Evolutionary conservation across 2,329 filamentous ascomycete genomes (phyloP), one percentile per base, ranked within the genome.

Genomic region (Diaporthe sp.): DNA sequence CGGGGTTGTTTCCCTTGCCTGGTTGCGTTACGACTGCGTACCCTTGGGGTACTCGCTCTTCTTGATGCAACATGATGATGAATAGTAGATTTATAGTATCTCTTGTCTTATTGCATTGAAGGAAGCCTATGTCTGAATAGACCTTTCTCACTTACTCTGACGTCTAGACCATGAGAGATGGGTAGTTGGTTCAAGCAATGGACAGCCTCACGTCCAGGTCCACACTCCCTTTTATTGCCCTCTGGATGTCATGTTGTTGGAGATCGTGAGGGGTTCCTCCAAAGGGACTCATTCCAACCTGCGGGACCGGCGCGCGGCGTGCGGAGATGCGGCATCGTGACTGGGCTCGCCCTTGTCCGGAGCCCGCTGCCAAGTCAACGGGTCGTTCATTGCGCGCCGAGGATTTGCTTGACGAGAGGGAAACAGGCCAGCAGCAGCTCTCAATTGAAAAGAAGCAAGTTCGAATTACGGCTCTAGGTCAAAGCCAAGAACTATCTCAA

Each of bases 31-130:
- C 76, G 49, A 81, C 67, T 61, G 76, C 75, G 75, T 82, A 83
- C 53, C 77, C 74, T 22, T 79, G 76, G 19, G 82, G 81, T 3
- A 81, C 79, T 55, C 76, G 68, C 80, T 77, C 76, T 76, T 75
- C 72, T 76, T 77, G 76, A 73, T 72, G 17, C 76, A 77, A 71
- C 83, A 81, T 77, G 80, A 77, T 81, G 79, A 15, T 6, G 15
- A 13, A 7, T 6, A 46, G 4, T 53, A 8, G 2, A 53, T 17
- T 9, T 15, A 4, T 3, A 39, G 1, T 17, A 3, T 37, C 7
- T 19, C 28, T 67, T 37, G 19, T 2, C 17, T 37, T 10, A 1
- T 15, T 4, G 13, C 3, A 10, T 42, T 12, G 1, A 19, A 3
- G 1, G 5, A 34, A 17, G 25, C 8, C 2, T 49, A 7, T 3